Percentiles rank a stretch among this genome's conserved stretches.
Evolutionary conservation across 257 asterid species (phyloP).

Genomic region (Solanum boliviense): DNA sequence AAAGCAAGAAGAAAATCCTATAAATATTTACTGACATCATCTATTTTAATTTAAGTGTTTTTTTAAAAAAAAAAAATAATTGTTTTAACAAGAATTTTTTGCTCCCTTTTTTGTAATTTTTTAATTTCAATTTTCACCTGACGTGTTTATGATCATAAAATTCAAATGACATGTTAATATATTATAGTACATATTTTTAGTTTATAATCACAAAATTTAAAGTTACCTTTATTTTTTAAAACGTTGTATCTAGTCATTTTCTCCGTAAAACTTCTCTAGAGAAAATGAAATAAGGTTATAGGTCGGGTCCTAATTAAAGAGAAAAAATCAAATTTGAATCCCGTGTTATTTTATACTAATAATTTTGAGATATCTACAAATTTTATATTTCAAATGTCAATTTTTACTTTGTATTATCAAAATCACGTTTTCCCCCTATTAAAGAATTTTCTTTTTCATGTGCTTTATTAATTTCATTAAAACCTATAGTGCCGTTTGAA

Average conservation of each 20-base stretch:
- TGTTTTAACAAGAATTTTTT: background rate
- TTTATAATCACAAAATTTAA: rapidly evolving
- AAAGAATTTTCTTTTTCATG: background rate
- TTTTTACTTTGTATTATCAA: background rate
- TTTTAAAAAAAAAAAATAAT: too few species aligned
- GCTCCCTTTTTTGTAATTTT: background rate
- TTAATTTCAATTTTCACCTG: background rate
- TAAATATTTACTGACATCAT: background rate
- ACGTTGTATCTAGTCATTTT: too few species aligned
- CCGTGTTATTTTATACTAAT: background rate
- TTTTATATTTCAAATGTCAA: background rate
- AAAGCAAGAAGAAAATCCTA: background rate
- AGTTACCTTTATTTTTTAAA: rapidly evolving
- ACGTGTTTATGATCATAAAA: background rate
- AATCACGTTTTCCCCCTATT: background rate
- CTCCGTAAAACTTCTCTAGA: too few species aligned
- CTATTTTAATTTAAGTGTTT: background rate
- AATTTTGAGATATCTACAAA: background rate
- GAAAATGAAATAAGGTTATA: background rate
- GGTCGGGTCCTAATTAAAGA: background rate
- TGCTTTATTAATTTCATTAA: background rate
- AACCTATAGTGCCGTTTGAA: background rate
- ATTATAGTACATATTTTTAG: background rate
- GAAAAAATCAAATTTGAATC: background rate
- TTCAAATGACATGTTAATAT: background rate